A percentile compares a stretch with the other conserved stretches of the same genome.
Conservation (phyloP, 805 yeast genomes). For the Metschnikowia reukaufii region DNA sequence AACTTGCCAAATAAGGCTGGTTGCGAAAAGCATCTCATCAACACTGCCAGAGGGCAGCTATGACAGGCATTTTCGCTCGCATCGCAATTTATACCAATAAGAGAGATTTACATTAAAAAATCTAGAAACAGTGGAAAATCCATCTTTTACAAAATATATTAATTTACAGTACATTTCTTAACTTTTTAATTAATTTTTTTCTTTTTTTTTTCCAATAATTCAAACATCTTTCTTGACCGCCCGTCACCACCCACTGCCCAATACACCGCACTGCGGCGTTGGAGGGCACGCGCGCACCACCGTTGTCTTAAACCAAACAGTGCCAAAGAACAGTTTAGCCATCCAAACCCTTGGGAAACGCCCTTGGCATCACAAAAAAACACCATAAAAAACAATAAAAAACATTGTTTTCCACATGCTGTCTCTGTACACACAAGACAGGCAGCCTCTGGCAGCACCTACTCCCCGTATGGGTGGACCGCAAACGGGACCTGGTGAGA, state of each 20-base stretch:
- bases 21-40: no score
- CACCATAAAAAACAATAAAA: background rate
- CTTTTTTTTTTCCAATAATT: background rate
- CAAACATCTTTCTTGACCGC: background rate
- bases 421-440: constrained; percentile 11
- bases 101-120: no score
- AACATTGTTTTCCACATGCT: constrained; percentile 10
- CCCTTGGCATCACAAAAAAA: background rate
- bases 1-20: no score
- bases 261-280: constrained; percentile 1
- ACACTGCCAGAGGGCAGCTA: no score
- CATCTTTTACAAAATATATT: no score
- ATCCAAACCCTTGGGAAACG: background rate
- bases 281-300: background rate
- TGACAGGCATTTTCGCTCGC: no score
- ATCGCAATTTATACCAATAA: no score
- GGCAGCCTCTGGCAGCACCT: constrained; percentile 19
- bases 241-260: background rate
- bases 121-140: no score
- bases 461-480: constrained; percentile 17
- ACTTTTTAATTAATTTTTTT: no score
- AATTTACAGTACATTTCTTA: no score
- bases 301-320: background rate
- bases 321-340: background rate
- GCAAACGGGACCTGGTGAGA: constrained; percentile 12